These are phyloP conservation scores for Fomitopsis pulvina DNA, from an alignment of 768 basidiomycete genomes.

Conservation along the genomic window DNA sequence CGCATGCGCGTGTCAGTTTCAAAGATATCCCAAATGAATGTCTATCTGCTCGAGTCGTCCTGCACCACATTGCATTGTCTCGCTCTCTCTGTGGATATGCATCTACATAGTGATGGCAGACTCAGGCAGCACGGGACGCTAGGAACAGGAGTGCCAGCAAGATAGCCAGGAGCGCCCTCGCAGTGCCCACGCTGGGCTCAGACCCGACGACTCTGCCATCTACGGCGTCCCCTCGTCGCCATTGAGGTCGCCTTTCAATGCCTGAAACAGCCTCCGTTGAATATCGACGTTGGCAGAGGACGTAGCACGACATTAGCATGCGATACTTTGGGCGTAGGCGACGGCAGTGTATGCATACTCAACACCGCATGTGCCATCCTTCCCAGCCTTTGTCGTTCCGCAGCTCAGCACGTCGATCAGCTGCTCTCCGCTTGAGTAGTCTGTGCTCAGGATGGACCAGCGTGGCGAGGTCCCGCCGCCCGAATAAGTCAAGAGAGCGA, in stretches of 20 bases:
- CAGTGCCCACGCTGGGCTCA: background rate
- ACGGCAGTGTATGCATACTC: background rate
- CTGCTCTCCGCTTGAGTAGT: conserved; percentile 33
- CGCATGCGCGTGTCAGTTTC: too few species aligned
- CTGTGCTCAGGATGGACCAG: conserved; percentile 37
- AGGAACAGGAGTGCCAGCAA: background rate
- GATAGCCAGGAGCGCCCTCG: background rate
- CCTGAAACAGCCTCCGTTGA: conserved; percentile 1
- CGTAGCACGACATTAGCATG: background rate
- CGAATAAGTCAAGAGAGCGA: conserved; percentile 49
- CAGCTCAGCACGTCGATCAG: conserved; percentile 54
- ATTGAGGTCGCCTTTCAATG: background rate
- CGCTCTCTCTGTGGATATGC: too few species aligned
- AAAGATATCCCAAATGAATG: too few species aligned
- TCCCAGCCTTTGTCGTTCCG: conserved; percentile 27
- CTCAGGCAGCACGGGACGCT: background rate
- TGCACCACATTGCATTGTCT: too few species aligned
- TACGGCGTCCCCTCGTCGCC: background rate
- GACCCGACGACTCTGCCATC: background rate
- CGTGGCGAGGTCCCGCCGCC: conserved; percentile 31
- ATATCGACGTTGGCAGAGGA: conserved; percentile 1
- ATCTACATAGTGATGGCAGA: background rate
- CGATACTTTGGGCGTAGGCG: background rate
- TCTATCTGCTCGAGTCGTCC: too few species aligned
- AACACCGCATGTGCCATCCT: conserved; percentile 28